Evolutionary conservation across 2,329 filamentous ascomycete genomes (phyloP).

Genomic region (Sphaerulina musiva): DNA sequence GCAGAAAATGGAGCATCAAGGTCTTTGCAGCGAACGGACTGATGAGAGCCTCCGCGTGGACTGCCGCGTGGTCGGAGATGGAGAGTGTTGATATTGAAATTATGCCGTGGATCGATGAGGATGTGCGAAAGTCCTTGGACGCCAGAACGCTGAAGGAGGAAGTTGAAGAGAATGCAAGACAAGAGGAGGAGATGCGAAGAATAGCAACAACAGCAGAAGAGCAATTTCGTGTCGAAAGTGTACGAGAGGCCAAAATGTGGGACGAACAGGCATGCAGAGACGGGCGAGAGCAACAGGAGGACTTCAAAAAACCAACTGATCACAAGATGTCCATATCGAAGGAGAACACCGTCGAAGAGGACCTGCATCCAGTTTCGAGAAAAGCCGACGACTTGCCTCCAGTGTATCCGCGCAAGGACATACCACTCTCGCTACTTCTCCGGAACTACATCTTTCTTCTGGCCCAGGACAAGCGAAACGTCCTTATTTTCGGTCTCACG

Average conservation of each 20-base stretch:
- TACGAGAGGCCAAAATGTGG: not conserved
- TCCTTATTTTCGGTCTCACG: conserved; percentile 44
- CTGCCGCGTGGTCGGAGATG: conserved; percentile 94
- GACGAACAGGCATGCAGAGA: not conserved
- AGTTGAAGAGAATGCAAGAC: not conserved
- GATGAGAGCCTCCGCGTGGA: conserved; percentile 88
- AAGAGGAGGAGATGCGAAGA: conserved; percentile 31
- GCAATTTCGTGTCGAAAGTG: conserved; percentile 9
- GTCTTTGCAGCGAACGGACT: conserved; percentile 92
- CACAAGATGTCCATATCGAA: too few relatives aligned
- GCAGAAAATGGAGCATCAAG: conserved; percentile 67
- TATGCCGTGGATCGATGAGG: conserved; percentile 61
- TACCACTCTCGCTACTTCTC: conserved; percentile 48
- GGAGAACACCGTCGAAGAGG: not conserved
- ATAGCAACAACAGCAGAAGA: conserved; percentile 18
- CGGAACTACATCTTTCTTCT: conserved; percentile 50
- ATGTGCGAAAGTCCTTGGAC: conserved; percentile 55
- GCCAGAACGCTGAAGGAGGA: conserved; percentile 38
- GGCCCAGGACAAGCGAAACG: conserved; percentile 49
- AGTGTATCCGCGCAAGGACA: conserved; percentile 35
- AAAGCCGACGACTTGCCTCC: conserved; percentile 24
- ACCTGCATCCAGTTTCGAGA: not conserved
- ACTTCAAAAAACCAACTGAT: not conserved
- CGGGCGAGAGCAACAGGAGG: not conserved
- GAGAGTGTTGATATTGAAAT: conserved; percentile 96